Base-by-base conservation (phyloP, 495 filamentous ascomycete species). In the Parathielavia hyrcaniae region DNA sequence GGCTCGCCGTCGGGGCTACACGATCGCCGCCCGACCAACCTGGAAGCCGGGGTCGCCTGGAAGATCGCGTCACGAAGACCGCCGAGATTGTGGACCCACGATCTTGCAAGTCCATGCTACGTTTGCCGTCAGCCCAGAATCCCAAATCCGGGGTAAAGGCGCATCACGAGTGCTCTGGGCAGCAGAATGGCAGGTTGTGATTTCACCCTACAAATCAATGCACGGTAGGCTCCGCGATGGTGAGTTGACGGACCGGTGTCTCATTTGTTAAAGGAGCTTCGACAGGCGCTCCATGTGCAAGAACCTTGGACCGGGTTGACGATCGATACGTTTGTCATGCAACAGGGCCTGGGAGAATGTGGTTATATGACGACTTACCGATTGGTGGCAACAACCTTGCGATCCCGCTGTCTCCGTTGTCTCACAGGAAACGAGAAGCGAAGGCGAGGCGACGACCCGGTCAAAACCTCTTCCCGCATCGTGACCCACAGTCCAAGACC, bases 101-200 rank as follows among this genome's bases (percentile, higher is more conserved):
- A 30, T 6, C 26, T 30, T 30, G 26, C 6, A 2, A 32, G 46
- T 41, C 20, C 32, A 50, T 43, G 58, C 35, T 41, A 45, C 36
- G 50, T 50, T 49, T 50, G 46, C 23, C 50, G 54, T 58, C 54
- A 54, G 54, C 53, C 59, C 53, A 61, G 54, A 53, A 35, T 57
- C 30, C 32, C 23, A 23, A 43, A 30, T 49, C 54, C 43, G 50
- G 59, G 34, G 47, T 16, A 35, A n/a, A 50, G 43, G 5, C 30
- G 11, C 14, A 39, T 55, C 58, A 52, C 39, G 46, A 45, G 53
- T 17, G 26, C n/a, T 11, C 5, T 49, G 4, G 13, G 30, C 26
- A 14, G 17, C 41, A 16, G 9, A 14, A 45, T 45, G 41, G 47
- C 47, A 46, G 41, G 41, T 17, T 30, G 26, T 30, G 26, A 30